These are phyloP conservation scores for Apiospora malaysiana DNA, from an alignment of 2,329 filamentous ascomycete species.

Conservation along the genomic window DNA sequence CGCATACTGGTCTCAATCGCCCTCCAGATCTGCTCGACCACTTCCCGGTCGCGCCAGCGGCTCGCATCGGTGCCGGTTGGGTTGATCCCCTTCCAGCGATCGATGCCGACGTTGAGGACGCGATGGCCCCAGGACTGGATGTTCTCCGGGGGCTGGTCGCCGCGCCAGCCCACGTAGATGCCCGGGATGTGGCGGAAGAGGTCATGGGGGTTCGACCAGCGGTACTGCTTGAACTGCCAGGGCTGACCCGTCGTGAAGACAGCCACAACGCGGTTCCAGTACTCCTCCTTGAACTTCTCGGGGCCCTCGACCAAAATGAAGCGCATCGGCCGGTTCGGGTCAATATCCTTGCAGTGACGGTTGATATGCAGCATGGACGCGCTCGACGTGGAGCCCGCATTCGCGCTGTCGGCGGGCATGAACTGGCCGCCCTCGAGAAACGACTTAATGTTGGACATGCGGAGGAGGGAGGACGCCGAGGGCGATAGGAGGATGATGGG, in stretches of 20 bases:
- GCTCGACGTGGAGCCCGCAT: conserved; percentile 65
- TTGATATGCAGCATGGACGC: conserved; percentile 86
- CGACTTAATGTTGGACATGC: conserved; percentile 93
- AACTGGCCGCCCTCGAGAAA: conserved; percentile 90
- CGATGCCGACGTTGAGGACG: conserved; percentile 79
- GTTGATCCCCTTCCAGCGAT: conserved; percentile 73
- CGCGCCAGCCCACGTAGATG: conserved; percentile 89
- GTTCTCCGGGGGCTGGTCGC: conserved; percentile 77
- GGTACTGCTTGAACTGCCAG: conserved; percentile 99
- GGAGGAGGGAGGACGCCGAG: conserved; percentile 90
- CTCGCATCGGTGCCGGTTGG: conserved; percentile 54
- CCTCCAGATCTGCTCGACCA: conserved; percentile 92
- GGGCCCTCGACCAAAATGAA: conserved; percentile 96
- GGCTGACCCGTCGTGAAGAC: conserved; percentile 97
- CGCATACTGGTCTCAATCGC: conserved; percentile 88
- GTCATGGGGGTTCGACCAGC: conserved; percentile 88
- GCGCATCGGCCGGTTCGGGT: conserved; percentile 75
- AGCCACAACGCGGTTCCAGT: conserved; percentile 93
- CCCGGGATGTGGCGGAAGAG: conserved; percentile 89
- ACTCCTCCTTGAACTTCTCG: conserved; percentile 95
- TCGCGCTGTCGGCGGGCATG: conserved; percentile 70
- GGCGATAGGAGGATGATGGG: conserved; percentile 98
- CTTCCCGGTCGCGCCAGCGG: conserved; percentile 86
- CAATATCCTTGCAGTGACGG: conserved; percentile 74
- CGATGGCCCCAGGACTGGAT: conserved; percentile 86